These are phyloP conservation scores for Xylariaceae sp. DNA, from an alignment of 2,329 filamentous ascomycete species.

Conservation along the genomic window DNA sequence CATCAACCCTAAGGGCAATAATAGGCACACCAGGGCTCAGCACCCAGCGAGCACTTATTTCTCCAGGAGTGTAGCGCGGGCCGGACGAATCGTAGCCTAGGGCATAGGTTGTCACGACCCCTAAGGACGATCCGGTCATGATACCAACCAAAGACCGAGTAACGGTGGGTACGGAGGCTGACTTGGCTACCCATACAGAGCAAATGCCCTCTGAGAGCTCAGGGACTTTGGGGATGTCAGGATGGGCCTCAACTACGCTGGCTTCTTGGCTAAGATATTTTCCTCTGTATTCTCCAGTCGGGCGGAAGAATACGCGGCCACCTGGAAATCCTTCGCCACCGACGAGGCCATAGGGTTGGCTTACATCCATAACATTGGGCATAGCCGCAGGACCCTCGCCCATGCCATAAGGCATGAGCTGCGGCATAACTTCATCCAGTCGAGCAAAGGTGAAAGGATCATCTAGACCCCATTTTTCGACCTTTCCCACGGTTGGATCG, in stretches of 20 bases:
- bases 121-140: conserved; percentile 75
- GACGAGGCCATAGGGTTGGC: conserved; percentile 75
- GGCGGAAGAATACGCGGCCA: conserved; percentile 73
- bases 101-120: conserved; percentile 76
- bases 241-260: conserved; percentile 54
- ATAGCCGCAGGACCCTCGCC: conserved; percentile 72
- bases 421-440: conserved; percentile 70
- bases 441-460: conserved; percentile 71
- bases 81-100: conserved; percentile 57
- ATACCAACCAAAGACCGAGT: conserved; percentile 78
- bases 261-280: conserved; percentile 63
- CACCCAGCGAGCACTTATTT: conserved; percentile 83
- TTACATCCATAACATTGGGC: conserved; percentile 87
- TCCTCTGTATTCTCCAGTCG: conserved; percentile 67
- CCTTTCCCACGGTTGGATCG: conserved; percentile 69
- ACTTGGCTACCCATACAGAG: conserved; percentile 87
- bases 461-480: conserved; percentile 75
- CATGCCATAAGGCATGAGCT: conserved; percentile 68
- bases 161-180: conserved; percentile 60
- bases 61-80: conserved; percentile 61
- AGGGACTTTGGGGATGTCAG: conserved; percentile 72
- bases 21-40: conserved; percentile 91
- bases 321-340: conserved; percentile 83
- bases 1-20: conserved; percentile 75
- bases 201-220: conserved; percentile 65